Evolutionary conservation across 176 grass and related monocot species (phyloP).

Genomic region (Triticum timopheevii): DNA sequence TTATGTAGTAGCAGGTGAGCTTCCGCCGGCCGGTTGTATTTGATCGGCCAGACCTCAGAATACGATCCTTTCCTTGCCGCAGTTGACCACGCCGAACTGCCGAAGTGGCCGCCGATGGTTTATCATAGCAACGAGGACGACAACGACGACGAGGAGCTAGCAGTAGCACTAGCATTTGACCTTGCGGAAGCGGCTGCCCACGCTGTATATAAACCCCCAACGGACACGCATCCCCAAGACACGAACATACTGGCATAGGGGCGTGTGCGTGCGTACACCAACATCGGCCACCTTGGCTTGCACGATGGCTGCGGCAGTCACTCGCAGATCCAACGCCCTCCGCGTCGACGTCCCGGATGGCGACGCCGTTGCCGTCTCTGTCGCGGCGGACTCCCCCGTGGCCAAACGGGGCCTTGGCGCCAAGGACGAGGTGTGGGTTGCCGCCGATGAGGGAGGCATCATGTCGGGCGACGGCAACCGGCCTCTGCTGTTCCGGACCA

Average conservation of each 20-base stretch:
- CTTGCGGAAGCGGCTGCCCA: neutral
- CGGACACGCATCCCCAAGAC: neutral
- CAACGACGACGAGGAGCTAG: too few relatives aligned
- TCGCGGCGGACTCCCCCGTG: neutral
- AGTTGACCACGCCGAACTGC: neutral
- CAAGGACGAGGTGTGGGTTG: slow-evolving; percentile 33
- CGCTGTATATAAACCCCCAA: neutral
- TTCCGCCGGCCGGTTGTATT: neutral
- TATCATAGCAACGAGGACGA: too few relatives aligned
- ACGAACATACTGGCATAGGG: neutral
- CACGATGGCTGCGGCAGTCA: slow-evolving; percentile 7
- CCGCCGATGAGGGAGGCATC: slow-evolving; percentile 6
- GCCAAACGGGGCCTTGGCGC: slow-evolving; percentile 8
- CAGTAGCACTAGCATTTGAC: neutral
- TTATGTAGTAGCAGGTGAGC: too few relatives aligned
- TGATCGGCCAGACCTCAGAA: neutral
- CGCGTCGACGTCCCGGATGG: neutral
- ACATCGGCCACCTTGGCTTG: neutral
- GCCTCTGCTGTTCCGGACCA: neutral
- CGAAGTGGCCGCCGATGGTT: neutral
- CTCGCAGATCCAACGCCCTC: slow-evolving; percentile 26
- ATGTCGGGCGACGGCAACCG: neutral
- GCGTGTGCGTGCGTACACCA: neutral
- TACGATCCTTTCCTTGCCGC: neutral
- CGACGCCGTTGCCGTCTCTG: too few relatives aligned